Evolutionary conservation across 768 basidiomycete species (phyloP), one percentile per base, ranked within the genome.

Genomic region (Rhodotorula diobovata): DNA sequence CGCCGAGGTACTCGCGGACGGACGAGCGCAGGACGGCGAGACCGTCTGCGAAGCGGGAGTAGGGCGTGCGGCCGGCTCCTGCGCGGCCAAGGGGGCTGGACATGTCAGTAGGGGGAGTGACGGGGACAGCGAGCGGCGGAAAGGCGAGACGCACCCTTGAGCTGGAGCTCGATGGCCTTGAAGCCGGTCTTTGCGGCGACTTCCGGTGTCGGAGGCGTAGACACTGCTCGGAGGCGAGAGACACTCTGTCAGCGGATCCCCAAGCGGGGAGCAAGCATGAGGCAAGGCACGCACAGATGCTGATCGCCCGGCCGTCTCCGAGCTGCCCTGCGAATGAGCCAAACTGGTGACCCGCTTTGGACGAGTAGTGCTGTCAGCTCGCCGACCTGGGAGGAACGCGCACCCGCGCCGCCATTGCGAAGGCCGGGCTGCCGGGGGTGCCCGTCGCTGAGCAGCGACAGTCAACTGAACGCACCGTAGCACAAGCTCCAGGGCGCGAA

Each of bases 301-400:
- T 90, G n/a, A 92, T 90, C 1, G 96, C 95, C 28, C 96, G 85
- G 0, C 96, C 96, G 77, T 98, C 95, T 21, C 96, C 96, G 9
- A 99, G 84, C 79, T 97, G 96, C 35, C 93, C 93, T 1, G 96
- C 94, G 88, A 89, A 97, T 6, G 78, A 81, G 1, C 92, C 91
- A 77, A 93, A 93, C 76, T 93, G 91, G 78, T 92, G 90, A 1
- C 93, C 73, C 1, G 67, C n/a, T n/a, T n/a, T n/a, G n/a, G n/a
- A n/a, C n/a, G n/a, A n/a, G n/a, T n/a, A n/a, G n/a, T n/a, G n/a
- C n/a, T n/a, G n/a, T n/a, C n/a, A n/a, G n/a, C n/a, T n/a, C n/a
- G n/a, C n/a, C n/a, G n/a, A n/a, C n/a, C n/a, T n/a, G n/a, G n/a
- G n/a, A n/a, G n/a, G n/a, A n/a, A n/a, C n/a, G n/a, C n/a, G n/a